Conservation (phyloP, 768 basidiomycete species). For the Postia placenta region DNA sequence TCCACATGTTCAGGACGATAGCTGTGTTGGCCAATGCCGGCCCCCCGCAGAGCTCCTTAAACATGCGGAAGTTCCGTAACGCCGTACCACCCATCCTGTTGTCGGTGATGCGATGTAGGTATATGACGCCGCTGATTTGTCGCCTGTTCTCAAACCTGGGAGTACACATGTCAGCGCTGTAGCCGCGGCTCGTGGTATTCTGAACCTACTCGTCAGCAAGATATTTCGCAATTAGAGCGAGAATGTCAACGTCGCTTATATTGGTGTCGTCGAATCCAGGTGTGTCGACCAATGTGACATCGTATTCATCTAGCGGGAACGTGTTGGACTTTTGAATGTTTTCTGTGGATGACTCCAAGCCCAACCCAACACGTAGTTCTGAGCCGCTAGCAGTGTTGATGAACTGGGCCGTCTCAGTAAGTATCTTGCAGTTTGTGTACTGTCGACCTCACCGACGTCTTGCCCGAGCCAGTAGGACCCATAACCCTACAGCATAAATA, state of each 20-base stretch:
- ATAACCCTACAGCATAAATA: slow-evolving; percentile 6
- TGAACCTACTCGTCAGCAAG: slow-evolving; percentile 13
- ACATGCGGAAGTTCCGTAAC: slow-evolving; percentile 12
- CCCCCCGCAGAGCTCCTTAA: slow-evolving; percentile 12
- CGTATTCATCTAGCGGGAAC: slow-evolving; percentile 4
- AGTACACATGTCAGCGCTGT: not conserved
- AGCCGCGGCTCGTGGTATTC: not conserved
- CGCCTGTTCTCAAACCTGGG: not conserved
- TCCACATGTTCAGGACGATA: slow-evolving; percentile 18
- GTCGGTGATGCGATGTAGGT: slow-evolving; percentile 25
- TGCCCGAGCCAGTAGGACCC: slow-evolving; percentile 10
- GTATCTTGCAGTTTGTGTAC: too few species aligned
- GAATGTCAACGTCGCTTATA: slow-evolving; percentile 13
- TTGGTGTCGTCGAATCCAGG: slow-evolving; percentile 15
- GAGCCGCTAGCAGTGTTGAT: slow-evolving; percentile 13
- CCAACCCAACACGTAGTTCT: not conserved
- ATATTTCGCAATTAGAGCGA: slow-evolving; percentile 9
- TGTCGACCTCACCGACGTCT: slow-evolving; percentile 6
- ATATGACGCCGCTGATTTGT: slow-evolving; percentile 20
- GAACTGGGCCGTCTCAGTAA: slow-evolving; percentile 5
- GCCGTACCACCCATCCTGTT: slow-evolving; percentile 14
- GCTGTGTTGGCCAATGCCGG: slow-evolving; percentile 11
- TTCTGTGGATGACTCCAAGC: slow-evolving; percentile 7
- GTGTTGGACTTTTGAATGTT: not conserved
- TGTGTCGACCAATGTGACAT: slow-evolving; percentile 10